Base-by-base conservation (phyloP, 2,329 filamentous ascomycete species). In the Fusarium concolor region DNA sequence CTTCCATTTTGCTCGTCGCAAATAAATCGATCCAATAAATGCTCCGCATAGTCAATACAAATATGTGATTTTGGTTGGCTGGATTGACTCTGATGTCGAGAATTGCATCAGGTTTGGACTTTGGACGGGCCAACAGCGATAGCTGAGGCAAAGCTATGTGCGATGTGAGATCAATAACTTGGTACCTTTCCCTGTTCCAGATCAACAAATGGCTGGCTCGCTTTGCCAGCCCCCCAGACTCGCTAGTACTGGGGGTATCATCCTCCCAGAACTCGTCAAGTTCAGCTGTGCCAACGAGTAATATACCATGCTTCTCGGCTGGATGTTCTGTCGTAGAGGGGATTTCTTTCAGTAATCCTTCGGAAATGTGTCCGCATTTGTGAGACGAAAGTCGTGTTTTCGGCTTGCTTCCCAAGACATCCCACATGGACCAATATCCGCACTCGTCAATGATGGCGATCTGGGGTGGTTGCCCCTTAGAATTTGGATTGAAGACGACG, bases 341-440 rank as follows among this genome's bases (percentile, higher is more conserved):
- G 4, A 82, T 65, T 31, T 75, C 71, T 8, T 71, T 64, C 35
- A 81, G 51, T 20, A 81, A 31, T 4, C 83, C 83, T 41, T 78
- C 76, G 15, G 72, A 74, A 9, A 85, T 80, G 50, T 84, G 81
- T 3, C 86, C 86, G 52, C 79, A 79, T 50, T 77, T 76, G 18
- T 56, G 72, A 33, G 79, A 72, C 10, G 74, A 75, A 18, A 78
- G 74, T 79, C 31, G 79, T 68, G 10, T 71, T 76, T 74, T 79
- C 20, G 78, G 76, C 22, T 76, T 73, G 64, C 73, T 80, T 54
- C 79, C 80, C 14, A 71, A 68, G 24, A 91, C 79, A 62, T 91
- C 84, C 88, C 90, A 93, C 6, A 93, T 76, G 42, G 82, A 88
- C 92, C 91, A 94, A 58, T 80, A 82, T 2, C 90, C 91, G 33